Evolutionary conservation across 305 asterid species (phyloP).

Genomic region (Lippia alba): DNA sequence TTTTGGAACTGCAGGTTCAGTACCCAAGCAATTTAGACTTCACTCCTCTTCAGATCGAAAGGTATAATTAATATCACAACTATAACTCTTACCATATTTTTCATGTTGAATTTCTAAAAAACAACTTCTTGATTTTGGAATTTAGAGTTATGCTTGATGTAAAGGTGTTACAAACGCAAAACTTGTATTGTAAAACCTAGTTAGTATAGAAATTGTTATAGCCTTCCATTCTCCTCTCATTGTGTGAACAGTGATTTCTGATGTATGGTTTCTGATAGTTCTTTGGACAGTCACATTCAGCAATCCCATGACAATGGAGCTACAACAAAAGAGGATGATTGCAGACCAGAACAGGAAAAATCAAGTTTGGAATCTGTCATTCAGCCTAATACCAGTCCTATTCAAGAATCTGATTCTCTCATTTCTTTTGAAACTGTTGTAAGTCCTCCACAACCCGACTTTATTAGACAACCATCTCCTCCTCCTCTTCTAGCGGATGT

Average conservation of each 20-base stretch:
- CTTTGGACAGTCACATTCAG: slow-evolving; percentile 52
- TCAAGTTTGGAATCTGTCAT: slow-evolving; percentile 49
- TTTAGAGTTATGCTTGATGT: slow-evolving; percentile 7
- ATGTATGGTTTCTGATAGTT: slow-evolving; percentile 41
- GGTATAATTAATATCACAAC: slow-evolving; percentile 50
- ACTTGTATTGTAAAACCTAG: slow-evolving; percentile 25
- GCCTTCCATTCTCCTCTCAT: slow-evolving; percentile 29
- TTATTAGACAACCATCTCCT: slow-evolving; percentile 67
- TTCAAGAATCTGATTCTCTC: slow-evolving; percentile 69
- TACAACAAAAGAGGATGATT: slow-evolving; percentile 45
- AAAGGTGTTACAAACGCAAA: neutral
- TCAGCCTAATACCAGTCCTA: slow-evolving; percentile 49
- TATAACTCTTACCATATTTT: slow-evolving; percentile 16
- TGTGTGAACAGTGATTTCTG: slow-evolving; percentile 14
- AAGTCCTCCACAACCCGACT: slow-evolving; percentile 50
- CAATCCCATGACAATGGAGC: slow-evolving; percentile 57
- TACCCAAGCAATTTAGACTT: slow-evolving; percentile 84
- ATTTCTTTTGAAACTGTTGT: slow-evolving; percentile 79
- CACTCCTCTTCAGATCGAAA: slow-evolving; percentile 60
- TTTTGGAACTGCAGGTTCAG: slow-evolving; percentile 65
- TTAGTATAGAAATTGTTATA: neutral
- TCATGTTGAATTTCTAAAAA: slow-evolving; percentile 20
- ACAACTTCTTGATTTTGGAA: slow-evolving; percentile 14
- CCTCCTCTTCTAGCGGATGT: slow-evolving; percentile 91
- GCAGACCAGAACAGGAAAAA: slow-evolving; percentile 50